Base-by-base conservation (phyloP, 2,329 filamentous ascomycete species). In the Aquanectria penicillioides region DNA sequence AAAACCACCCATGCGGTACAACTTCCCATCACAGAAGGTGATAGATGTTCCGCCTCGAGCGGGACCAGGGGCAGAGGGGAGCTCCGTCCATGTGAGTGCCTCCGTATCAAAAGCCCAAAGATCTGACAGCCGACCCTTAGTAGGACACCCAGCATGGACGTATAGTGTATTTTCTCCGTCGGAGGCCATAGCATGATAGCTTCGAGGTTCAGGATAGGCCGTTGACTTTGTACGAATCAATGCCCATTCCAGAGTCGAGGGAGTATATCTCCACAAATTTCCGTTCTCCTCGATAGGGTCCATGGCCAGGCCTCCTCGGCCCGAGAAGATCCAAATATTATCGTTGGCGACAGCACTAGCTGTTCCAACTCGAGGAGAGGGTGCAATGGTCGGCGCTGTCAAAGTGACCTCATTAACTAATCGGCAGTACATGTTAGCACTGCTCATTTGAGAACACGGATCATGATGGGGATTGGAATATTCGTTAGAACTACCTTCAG, bases 1-100 rank as follows among this genome's bases (percentile, higher is more conserved):
- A 52, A 89, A 90, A 0, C 88, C 88, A 60, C 86, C 84, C 80
- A 89, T 86, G 2, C 87, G 78, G 67, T 83, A 90, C 3, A 90
- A 34, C 51, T 79, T 73, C 4, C 65, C 71, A 6, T 61, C 38
- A 10, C 28, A 15, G 36, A 68, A 72, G 1, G 73, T 56, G 83
- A 84, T 41, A 2, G 82, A 86, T 0, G 86, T 75, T 10, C 65
- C 68, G 2, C 70, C 70, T 9, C 70, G 58, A 0, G 67, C 75
- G 62, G 85, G 82, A 0, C 72, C 80, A 0, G 85, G 85, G 0
- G 87, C 86, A n/a, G 80, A 69, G 0, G 81, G 64, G 8, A 85
- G 74, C 59, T 83, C 73, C 1, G 70, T 78, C 88, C 88, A 90
- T 2, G 69, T 60, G 9, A 86, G 20, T 8, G 47, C 25, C 22